Evolutionary conservation across 495 filamentous ascomycete species (phyloP).

Genomic region (Daldinia vernicosa): DNA sequence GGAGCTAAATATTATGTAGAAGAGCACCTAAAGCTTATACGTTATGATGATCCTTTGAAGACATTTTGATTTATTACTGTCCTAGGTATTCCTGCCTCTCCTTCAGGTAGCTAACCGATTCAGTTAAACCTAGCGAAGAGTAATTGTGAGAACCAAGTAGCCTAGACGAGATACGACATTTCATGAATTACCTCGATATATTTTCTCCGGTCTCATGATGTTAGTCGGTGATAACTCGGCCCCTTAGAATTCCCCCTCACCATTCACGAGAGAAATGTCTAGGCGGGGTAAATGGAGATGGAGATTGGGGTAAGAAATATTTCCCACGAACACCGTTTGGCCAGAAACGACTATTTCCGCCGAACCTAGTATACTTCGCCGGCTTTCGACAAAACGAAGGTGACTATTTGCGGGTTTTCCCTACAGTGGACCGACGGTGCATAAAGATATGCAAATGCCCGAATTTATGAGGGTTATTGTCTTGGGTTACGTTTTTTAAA

Average conservation of each 20-base stretch:
- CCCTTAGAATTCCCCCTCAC: slow-evolving; percentile 17
- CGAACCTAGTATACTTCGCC: slow-evolving; percentile 32
- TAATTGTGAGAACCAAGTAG: not conserved
- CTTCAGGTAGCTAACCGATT: not conserved
- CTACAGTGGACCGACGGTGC: slow-evolving; percentile 14
- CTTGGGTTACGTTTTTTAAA: no score
- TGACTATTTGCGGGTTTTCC: slow-evolving; percentile 11
- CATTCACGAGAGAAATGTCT: not conserved
- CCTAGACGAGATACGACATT: not conserved
- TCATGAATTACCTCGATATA: not conserved
- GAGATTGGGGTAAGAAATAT: slow-evolving; percentile 19
- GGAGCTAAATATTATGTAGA: slow-evolving; percentile 15
- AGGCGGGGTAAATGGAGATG: slow-evolving; percentile 36
- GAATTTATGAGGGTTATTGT: no score
- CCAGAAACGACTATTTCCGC: slow-evolving; percentile 35
- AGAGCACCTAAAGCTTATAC: not conserved
- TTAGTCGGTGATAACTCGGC: slow-evolving; percentile 23
- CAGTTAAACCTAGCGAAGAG: not conserved
- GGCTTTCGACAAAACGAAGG: slow-evolving; percentile 15
- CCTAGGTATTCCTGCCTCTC: not conserved
- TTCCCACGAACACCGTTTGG: slow-evolving; percentile 15
- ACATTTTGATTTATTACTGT: not conserved
- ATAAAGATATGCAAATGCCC: no score
- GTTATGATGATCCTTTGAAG: not conserved
- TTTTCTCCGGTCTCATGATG: slow-evolving; percentile 10